Evolutionary conservation across 1,284 basidiomycete genomes (phyloP).

Genomic region (Ceratobasidium sp.): DNA sequence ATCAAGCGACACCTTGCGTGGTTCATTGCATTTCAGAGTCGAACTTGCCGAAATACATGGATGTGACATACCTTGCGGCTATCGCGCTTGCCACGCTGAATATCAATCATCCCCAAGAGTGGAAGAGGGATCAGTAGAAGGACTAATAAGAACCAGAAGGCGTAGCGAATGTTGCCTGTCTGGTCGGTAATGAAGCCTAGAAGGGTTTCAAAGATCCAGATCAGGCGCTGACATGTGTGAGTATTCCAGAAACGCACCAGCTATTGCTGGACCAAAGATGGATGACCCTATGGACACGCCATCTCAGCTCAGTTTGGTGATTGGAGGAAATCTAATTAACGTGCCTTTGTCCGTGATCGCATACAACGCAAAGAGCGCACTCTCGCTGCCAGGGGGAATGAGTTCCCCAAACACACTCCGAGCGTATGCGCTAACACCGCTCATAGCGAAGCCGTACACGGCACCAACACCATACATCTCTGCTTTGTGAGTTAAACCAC

Average conservation of each 20-base stretch:
- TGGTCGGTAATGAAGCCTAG: slow-evolving; percentile 80
- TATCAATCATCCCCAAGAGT: slow-evolving; percentile 73
- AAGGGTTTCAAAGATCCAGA: background rate
- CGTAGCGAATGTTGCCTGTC: slow-evolving; percentile 89
- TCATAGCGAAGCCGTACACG: slow-evolving; percentile 12
- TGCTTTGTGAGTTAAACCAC: slow-evolving; percentile 77
- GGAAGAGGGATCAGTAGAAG: slow-evolving; percentile 87
- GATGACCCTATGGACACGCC: slow-evolving; percentile 19
- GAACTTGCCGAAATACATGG: background rate
- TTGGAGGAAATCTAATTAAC: slow-evolving; percentile 40
- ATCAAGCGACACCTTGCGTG: slow-evolving; percentile 14
- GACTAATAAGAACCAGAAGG: slow-evolving; percentile 84
- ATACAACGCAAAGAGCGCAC: slow-evolving; percentile 79
- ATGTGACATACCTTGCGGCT: slow-evolving; percentile 22
- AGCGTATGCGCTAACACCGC: slow-evolving; percentile 60
- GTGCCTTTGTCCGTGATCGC: slow-evolving; percentile 86
- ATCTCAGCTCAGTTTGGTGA: background rate
- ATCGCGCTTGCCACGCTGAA: slow-evolving; percentile 65
- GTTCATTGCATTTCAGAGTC: background rate
- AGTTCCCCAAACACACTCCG: slow-evolving; percentile 81
- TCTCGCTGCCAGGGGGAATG: slow-evolving; percentile 78
- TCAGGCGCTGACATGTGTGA: slow-evolving; percentile 4
- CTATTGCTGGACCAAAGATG: slow-evolving; percentile 42
- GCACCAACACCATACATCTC: slow-evolving; percentile 82
- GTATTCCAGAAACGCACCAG: slow-evolving; percentile 21